Evolutionary conservation across 768 basidiomycete species (phyloP), one percentile per base, ranked within the genome.

Genomic region (Suillus cothurnatus): DNA sequence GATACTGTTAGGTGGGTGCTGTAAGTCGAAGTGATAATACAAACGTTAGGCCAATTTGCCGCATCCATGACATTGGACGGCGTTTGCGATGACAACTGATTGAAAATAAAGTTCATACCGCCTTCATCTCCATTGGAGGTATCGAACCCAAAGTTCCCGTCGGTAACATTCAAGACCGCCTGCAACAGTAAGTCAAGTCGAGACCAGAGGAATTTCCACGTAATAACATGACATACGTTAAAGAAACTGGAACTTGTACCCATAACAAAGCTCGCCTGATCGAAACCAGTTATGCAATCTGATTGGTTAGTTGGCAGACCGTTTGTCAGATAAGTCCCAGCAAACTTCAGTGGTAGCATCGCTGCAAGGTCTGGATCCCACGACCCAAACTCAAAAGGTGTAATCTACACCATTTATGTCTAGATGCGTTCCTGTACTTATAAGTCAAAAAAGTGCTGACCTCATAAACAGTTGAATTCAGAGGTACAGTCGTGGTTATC

Each of bases 361-460:
- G 90, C 88, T n/a, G 87, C 87, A 9, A 92, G 78, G 60, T 75
- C 81, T 12, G 91, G 88, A 70, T 94, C 92, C 76, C 84, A 93
- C 0, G 90, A 91, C 4, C 90, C 91, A 55, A 88, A 81, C 71
- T 92, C 90, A 66, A 85, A 73, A n/a, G 86, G 86, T 0, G 83
- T 83, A 2, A 90, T 84, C 86, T 87, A 62, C 32, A 60, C 21
- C 36, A 17, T 28, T 70, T 69, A 63, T 28, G 36, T 61, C 21
- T 53, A 53, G 26, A 43, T 1, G 62, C 5, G 56, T 32, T 28
- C 53, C 26, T 41, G 11, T 39, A 59, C 45, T 67, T 39, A 70
- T 66, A 69, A 62, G 68, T 49, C 45, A 70, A n/a, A n/a, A n/a
- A n/a, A 12, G 11, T 3, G 55, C 78, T 63, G 72, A 89, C 88